Base-by-base conservation (phyloP, 169 alveolate species). In the Eimeria tenella region DNA sequence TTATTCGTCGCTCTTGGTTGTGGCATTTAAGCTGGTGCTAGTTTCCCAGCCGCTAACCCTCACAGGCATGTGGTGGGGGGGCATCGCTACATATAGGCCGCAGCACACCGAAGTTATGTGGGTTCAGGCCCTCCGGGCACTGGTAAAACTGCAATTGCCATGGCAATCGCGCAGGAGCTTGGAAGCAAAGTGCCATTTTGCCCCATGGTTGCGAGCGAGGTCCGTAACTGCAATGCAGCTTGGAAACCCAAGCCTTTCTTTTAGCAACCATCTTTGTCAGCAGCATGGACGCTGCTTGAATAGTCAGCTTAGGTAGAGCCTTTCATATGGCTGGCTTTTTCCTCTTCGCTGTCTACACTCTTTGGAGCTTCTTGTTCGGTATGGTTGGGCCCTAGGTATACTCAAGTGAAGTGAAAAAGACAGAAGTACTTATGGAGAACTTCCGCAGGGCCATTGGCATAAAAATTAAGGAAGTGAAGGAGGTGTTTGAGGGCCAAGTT, bases 181-280 rank as follows among this genome's bases (percentile, higher is more conserved):
- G 99, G 99, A 31, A 98, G 99, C n/a, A 98, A 98, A 91, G 99
- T 99, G 94, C 99, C 99, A 4, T 99, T 99, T 97, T 99, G 99
- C 95, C 99, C 99, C 23, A 98, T 99, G 99, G 99, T 99, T 21
- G 99, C 99, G 52, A 98, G 99, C 15, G 99, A 99, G 98, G 99
- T 99, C 23, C 5, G 88, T 79, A 9, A 50, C 23, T 50, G 25
- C 23, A 11, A 8, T 17, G 11, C 19, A 17, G 3, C 11, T 58
- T 17, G 68, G 19, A 10, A 93, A 31, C 42, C 42, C 42, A 31
- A 31, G 42, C 42, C 42, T 31, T 31, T 2, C 42, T 31, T 31
- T 31, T 31, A 74, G 52, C 73, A 68, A 1, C 31, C 13, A 6
- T 5, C 42, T 5, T 13, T 49, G 8, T 5, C 42, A 74, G 6